These are phyloP conservation scores for Phoma sp. DNA, from an alignment of 2,329 filamentous ascomycete genomes.

Conservation along the genomic window DNA sequence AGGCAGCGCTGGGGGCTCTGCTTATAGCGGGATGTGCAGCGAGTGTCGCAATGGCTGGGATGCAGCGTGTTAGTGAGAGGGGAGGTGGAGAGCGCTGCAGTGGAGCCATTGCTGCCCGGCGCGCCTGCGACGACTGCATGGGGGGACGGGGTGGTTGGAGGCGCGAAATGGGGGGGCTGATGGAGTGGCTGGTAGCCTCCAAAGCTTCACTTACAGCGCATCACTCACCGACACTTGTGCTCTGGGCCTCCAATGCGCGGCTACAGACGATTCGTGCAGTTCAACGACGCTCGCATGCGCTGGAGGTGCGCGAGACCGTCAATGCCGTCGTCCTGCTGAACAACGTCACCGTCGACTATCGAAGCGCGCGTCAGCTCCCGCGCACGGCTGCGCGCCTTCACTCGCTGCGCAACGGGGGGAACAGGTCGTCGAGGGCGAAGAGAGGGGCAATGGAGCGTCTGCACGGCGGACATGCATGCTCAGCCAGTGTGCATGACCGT, in stretches of 20 bases:
- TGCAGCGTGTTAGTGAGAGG: conserved; percentile 29
- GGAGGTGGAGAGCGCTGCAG: conserved; percentile 27
- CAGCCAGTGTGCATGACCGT: conserved; percentile 9
- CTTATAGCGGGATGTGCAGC: conserved; percentile 28
- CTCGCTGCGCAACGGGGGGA: conserved; percentile 15
- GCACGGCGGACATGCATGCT: conserved; percentile 8
- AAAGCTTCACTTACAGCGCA: conserved; percentile 12
- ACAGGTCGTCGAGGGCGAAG: background rate
- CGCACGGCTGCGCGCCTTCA: conserved; percentile 25
- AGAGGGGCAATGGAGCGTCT: conserved; percentile 2
- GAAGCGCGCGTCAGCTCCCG: conserved; percentile 23
- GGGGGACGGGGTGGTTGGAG: conserved; percentile 29
- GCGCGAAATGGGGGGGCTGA: conserved; percentile 33
- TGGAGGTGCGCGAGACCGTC: conserved; percentile 22
- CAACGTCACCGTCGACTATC: conserved; percentile 26
- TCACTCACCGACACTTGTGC: conserved; percentile 20
- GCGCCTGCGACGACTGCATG: conserved; percentile 11
- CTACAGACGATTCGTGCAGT: conserved; percentile 23
- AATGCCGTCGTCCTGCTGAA: conserved; percentile 20
- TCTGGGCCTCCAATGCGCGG: conserved; percentile 1
- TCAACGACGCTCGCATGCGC: conserved; percentile 11
- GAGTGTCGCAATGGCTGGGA: conserved; percentile 30
- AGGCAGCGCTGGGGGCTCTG: conserved; percentile 23
- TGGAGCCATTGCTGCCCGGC: conserved; percentile 32
- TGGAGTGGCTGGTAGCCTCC: conserved; percentile 16